A percentile compares a stretch with the other conserved stretches of the same genome.
phyloP scores from a whole-genome alignment of 2,329 filamentous ascomycete genomes.

The Diaporthe sp. region DNA sequence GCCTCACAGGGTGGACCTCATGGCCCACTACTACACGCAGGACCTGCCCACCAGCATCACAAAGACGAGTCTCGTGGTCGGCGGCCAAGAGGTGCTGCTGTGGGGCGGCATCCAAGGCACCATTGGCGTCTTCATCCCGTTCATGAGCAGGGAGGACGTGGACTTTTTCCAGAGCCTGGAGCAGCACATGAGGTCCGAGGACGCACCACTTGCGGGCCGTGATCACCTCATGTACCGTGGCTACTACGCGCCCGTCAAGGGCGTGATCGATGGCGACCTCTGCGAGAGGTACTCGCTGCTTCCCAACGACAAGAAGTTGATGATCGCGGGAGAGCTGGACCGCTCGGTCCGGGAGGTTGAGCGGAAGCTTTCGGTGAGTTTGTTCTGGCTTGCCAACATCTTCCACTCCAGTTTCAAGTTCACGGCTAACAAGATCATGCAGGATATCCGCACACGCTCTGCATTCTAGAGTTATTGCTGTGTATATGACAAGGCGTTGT shows the following conservation, averaged over 20 bases:
- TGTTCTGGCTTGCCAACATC: neutral
- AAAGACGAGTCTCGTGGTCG: conserved; percentile 90
- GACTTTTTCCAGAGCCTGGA: conserved; percentile 98
- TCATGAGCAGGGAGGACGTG: conserved; percentile 90
- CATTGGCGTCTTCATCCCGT: conserved; percentile 92
- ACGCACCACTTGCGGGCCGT: conserved; percentile 88
- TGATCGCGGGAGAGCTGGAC: conserved; percentile 94
- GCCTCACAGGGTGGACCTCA: conserved; percentile 84
- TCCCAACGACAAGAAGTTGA: conserved; percentile 89
- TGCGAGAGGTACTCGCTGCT: conserved; percentile 92
- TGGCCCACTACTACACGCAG: conserved; percentile 90
- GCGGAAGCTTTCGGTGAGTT: conserved; percentile 84
- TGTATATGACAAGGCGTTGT: conserved; percentile 35
- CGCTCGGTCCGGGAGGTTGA: conserved; percentile 93
- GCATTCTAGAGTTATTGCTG: conserved; percentile 63
- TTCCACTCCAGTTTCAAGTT: conserved; percentile 37
- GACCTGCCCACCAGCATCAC: conserved; percentile 93
- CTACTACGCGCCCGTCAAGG: conserved; percentile 97
- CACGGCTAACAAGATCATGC: conserved; percentile 41
- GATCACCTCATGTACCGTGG: conserved; percentile 96
- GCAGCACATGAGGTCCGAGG: conserved; percentile 86
- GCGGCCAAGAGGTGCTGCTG: conserved; percentile 89
- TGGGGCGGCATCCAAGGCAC: conserved; percentile 97
- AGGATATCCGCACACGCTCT: conserved; percentile 72
- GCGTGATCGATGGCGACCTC: conserved; percentile 95